These are phyloP conservation scores for Cadophora gregata DNA, from an alignment of 2,329 filamentous ascomycete genomes.

Conservation along the genomic window DNA sequence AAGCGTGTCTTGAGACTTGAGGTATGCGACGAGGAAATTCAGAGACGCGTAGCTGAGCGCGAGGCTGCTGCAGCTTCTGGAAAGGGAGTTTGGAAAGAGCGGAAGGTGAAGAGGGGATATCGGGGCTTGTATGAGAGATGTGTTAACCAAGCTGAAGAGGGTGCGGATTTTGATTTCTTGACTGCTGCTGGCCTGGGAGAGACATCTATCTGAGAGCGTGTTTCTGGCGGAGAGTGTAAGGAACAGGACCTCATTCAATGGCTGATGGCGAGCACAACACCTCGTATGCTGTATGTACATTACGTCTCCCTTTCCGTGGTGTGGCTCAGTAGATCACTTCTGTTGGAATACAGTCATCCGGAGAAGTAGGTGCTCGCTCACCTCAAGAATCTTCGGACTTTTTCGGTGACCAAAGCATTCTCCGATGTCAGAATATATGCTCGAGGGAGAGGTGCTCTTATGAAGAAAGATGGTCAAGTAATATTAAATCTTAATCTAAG, in stretches of 20 bases:
- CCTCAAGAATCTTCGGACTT: too few relatives aligned
- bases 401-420: too few relatives aligned
- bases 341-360: too few relatives aligned
- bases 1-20: conserved; percentile 48
- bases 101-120: conserved; percentile 58
- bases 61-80: conserved; percentile 32
- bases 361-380: too few relatives aligned
- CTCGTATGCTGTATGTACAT: too few relatives aligned
- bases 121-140: conserved; percentile 62
- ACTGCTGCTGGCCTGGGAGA: conserved; percentile 49
- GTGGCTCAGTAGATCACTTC: too few relatives aligned
- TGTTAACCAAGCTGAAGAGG: conserved; percentile 65
- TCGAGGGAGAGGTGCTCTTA: neutral
- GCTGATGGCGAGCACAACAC: too few relatives aligned
- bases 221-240: neutral
- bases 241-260: too few relatives aligned
- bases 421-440: too few relatives aligned
- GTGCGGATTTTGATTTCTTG: conserved; percentile 67
- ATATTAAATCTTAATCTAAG: neutral
- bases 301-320: too few relatives aligned
- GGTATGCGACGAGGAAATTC: conserved; percentile 39
- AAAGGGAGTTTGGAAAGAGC: conserved; percentile 45
- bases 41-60: conserved; percentile 30
- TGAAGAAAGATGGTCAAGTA: neutral
- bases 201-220: neutral